Evolutionary conservation across 768 basidiomycete genomes (phyloP).

Genomic region (Termitomyces sp.): DNA sequence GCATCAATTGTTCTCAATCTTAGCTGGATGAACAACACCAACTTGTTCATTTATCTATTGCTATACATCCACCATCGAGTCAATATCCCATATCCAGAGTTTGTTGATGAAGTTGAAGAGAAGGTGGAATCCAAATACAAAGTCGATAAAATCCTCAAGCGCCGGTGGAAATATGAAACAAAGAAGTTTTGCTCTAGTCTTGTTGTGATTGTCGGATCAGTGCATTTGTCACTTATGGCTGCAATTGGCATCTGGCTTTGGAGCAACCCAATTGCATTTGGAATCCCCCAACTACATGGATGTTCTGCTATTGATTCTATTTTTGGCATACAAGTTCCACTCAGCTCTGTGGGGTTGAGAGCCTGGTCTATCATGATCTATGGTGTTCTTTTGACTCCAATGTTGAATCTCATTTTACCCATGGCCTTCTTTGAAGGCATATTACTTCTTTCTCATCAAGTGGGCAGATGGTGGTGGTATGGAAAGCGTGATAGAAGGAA

Average conservation of each 20-base stretch:
- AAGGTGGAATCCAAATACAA: too few relatives aligned
- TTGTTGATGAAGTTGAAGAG: too few relatives aligned
- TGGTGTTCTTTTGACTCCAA: neutral
- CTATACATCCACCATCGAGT: constrained; percentile 10
- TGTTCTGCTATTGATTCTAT: neutral
- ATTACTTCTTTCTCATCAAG: neutral
- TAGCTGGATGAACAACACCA: constrained; percentile 25
- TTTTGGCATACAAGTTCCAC: neutral
- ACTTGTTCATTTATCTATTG: constrained; percentile 12
- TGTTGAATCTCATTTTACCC: neutral
- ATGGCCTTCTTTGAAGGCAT: neutral
- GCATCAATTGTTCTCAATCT: constrained; percentile 21
- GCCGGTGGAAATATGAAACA: too few relatives aligned
- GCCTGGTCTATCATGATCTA: neutral
- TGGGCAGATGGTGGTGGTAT: too few relatives aligned
- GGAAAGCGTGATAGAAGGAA: neutral
- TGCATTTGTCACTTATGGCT: neutral
- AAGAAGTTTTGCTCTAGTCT: neutral
- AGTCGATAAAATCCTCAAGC: too few relatives aligned
- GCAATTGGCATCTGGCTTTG: neutral
- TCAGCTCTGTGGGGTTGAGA: neutral
- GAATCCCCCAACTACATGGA: neutral
- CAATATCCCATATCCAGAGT: too few relatives aligned
- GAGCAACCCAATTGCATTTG: neutral
- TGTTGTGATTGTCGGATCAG: neutral